Percentiles rank a stretch among this genome's conserved stretches.
Conservation (phyloP, 176 grass and related monocot genomes). For the Cocos nucifera region DNA sequence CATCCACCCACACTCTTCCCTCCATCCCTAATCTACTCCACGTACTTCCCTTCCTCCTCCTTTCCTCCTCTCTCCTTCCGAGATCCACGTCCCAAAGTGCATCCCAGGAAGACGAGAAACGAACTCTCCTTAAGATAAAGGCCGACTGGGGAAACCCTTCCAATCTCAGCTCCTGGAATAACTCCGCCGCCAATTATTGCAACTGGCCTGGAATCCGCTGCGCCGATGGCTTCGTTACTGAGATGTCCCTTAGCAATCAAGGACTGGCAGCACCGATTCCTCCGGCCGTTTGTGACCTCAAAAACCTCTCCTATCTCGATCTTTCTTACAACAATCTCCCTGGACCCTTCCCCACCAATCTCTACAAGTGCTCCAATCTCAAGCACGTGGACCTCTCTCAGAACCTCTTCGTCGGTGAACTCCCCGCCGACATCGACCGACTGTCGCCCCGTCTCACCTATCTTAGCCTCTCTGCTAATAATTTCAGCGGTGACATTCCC, state of each 20-base stretch:
- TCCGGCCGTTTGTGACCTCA: conserved; percentile 30
- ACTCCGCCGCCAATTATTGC: conserved; percentile 31
- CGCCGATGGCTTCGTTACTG: conserved; percentile 10
- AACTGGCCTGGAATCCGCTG: conserved; percentile 37
- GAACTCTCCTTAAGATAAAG: conserved; percentile 32
- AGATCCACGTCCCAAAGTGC: too few relatives aligned
- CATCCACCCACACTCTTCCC: too few relatives aligned
- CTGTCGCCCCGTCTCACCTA: conserved; percentile 23
- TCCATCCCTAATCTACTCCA: not conserved
- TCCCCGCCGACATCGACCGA: conserved; percentile 30
- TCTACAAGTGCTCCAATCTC: conserved; percentile 45
- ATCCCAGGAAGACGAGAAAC: not conserved
- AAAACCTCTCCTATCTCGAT: conserved; percentile 42
- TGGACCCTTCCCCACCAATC: conserved; percentile 35
- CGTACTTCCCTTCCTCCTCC: conserved; percentile 12
- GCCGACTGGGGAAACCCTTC: conserved; percentile 26
- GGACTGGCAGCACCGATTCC: conserved; percentile 26
- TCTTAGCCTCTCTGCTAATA: conserved; percentile 43
- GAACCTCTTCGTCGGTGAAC: conserved; percentile 39
- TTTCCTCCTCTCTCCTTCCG: conserved; percentile 1
- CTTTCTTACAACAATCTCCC: conserved; percentile 48
- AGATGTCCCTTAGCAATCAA: not conserved
- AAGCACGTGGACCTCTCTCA: conserved; percentile 37
- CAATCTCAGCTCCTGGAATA: conserved; percentile 46
- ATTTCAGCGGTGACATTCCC: conserved; percentile 40